A percentile compares a stretch with the other conserved stretches of the same genome.
phyloP scores from a whole-genome alignment of 2,329 filamentous ascomycete species.

The Cryphonectria radicalis region DNA sequence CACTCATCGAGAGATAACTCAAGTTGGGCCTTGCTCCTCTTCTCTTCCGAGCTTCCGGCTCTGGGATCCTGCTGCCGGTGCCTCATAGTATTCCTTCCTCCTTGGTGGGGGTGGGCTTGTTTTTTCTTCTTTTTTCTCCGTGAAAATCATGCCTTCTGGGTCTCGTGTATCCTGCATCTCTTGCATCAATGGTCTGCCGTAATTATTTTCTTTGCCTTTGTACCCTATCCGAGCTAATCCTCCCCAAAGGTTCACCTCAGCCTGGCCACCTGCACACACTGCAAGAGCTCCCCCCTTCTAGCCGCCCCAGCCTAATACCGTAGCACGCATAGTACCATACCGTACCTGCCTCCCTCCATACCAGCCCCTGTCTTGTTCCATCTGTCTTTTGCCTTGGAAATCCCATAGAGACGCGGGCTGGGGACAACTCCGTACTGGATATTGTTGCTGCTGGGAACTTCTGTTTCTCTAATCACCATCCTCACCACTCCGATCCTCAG shows the following conservation, averaged over 20 bases:
- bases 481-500: constrained; percentile 9
- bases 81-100: not conserved
- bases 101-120: not conserved
- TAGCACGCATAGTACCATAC: not conserved
- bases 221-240: not conserved
- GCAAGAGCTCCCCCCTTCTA: not conserved
- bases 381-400: not conserved
- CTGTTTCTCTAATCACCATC: constrained; percentile 6
- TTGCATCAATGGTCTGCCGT: constrained; percentile 17
- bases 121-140: not conserved
- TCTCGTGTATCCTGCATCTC: constrained; percentile 26
- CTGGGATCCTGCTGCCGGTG: not conserved
- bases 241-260: not conserved
- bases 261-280: not conserved
- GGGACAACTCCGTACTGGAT: not conserved
- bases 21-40: not conserved
- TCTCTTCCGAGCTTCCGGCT: constrained; percentile 1
- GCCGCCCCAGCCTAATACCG: constrained; percentile 5
- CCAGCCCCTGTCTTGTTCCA: not conserved
- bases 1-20: not conserved
- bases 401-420: not conserved
- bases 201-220: constrained; percentile 28
- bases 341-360: not conserved
- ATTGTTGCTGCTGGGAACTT: constrained; percentile 1
- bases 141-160: constrained; percentile 19